Base-by-base conservation (phyloP, 352 stramenopile species). In the Elongisporangium anandrum region DNA sequence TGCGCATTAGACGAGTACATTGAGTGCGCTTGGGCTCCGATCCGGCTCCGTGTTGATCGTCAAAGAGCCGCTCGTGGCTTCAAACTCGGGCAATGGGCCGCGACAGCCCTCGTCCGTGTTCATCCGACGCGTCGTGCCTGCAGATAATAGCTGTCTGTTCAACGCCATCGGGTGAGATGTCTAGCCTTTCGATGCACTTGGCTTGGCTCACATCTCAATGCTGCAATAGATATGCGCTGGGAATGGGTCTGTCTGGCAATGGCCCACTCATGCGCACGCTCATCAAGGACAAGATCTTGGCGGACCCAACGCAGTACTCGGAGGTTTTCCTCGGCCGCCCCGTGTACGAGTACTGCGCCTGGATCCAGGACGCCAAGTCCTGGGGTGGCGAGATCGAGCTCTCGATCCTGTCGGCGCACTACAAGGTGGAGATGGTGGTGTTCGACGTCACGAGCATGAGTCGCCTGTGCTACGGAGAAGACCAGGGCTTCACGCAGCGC, bases 361-460 rank as follows among this genome's bases (percentile, higher is more conserved):
- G 86, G 84, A 95, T 95, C 57, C 70, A 80, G 58, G 77, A 93
- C 59, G 71, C 86, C 60, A 80, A 88, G 52, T 92, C 84, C 7
- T 95, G 86, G 86, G 86, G 84, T 29, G 86, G 86, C 4, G 86
- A 95, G 69, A 95, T 95, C 62, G 86, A 95, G 61, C 57, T 95
- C 23, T 93, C 82, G 17, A 94, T 95, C 52, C 56, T 95, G 26
- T 89, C 79, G n/a, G 70, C 70, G 41, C 77, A 83, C 62, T 94
- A 83, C 54, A 79, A 83, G 21, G 65, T 95, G 38, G 84, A 95
- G 57, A 92, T 92, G 59, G 81, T 94, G 19, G 84, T 94, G 13
- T 94, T 94, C 61, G 84, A 94, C 50, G 81, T 94, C 26, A 92
- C 81, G 50, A 91, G 85, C 58, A 94, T 94, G 85, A 89, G 75